phyloP scores from a whole-genome alignment of 2,329 filamentous ascomycete genomes.

The Arthrobotrys musiformis region DNA sequence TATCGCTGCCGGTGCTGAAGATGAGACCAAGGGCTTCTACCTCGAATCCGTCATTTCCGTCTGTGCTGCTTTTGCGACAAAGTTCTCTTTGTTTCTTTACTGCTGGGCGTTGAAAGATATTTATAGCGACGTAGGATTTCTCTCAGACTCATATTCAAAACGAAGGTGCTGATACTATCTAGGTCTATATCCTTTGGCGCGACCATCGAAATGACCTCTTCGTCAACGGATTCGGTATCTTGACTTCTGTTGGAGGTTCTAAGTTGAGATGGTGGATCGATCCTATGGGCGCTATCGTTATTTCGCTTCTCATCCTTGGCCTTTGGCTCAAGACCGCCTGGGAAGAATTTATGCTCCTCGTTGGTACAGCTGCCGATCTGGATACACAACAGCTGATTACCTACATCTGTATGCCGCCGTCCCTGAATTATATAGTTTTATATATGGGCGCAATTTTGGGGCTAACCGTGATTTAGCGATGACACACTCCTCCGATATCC shows the following conservation, averaged over 20 bases:
- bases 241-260: slow-evolving; percentile 89
- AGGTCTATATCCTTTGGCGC: slow-evolving; percentile 59
- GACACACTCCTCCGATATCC: slow-evolving; percentile 84
- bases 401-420: slow-evolving; percentile 76
- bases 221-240: slow-evolving; percentile 91
- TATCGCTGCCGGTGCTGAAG: slow-evolving; percentile 67
- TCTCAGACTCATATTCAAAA: not conserved
- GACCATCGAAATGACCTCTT: slow-evolving; percentile 94
- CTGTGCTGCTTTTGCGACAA: slow-evolving; percentile 82
- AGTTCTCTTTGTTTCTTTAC: slow-evolving; percentile 85
- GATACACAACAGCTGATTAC: slow-evolving; percentile 93
- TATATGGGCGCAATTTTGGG: not conserved
- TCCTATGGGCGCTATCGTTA: slow-evolving; percentile 85
- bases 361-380: slow-evolving; percentile 86
- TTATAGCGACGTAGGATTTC: slow-evolving; percentile 78
- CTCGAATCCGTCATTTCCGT: slow-evolving; percentile 88
- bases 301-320: slow-evolving; percentile 79
- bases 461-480: slow-evolving; percentile 67
- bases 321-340: slow-evolving; percentile 87
- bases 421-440: slow-evolving; percentile 2
- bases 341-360: slow-evolving; percentile 86
- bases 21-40: slow-evolving; percentile 74
- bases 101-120: slow-evolving; percentile 91
- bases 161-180: not conserved
- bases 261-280: slow-evolving; percentile 96